Base-by-base conservation (phyloP, 768 basidiomycete species). In the Collybiopsis luxurians region DNA sequence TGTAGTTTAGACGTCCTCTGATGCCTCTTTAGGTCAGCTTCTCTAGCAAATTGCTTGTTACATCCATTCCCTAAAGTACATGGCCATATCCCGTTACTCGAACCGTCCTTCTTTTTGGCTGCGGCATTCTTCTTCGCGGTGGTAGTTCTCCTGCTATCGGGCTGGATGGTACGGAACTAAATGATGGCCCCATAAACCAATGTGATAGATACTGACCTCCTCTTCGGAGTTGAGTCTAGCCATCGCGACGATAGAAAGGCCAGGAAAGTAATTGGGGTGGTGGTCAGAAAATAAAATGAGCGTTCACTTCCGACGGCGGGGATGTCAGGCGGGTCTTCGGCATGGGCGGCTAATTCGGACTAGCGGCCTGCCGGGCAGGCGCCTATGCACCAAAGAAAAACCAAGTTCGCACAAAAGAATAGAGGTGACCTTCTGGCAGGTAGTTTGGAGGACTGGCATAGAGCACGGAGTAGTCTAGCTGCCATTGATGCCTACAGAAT, bases 11-110 rank as follows among this genome's bases (percentile, higher is more conserved):
- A 90, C 30, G 89, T 91, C 67, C 87, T 77, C 66, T 90, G 89
- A 68, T 91, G 89, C 63, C 89, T 69, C 75, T 90, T 90, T 60
- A 91, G 72, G 75, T 91, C 89, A 15, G 89, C 89, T 70, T 91
- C 89, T 53, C 89, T 80, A 45, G 87, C 89, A 66, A 91, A 91
- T 67, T 88, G 83, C 71, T 90, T 91, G 72, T 82, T 84, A 73
- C 89, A 91, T 28, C 87, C 89, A 65, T 85, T 81, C 66, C 31
- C 31, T 13, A 91, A 90, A 68, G 83, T 84, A 76, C 89, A 91
- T 6, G 89, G 87, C 89, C 89, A 91, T 46, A 55, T 34, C n/a
- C 44, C 54, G n/a, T 12, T 36, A 3, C 19, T 24, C 5, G 21
- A 34, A 34, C 13, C 3, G n/a, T 28, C 24, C n/a, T 55, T 55